Percentiles rank a stretch among this genome's conserved stretches.
These are phyloP conservation scores for Diaporthe caulivora DNA, from an alignment of 2,329 filamentous ascomycete species.

Conservation along the genomic window DNA sequence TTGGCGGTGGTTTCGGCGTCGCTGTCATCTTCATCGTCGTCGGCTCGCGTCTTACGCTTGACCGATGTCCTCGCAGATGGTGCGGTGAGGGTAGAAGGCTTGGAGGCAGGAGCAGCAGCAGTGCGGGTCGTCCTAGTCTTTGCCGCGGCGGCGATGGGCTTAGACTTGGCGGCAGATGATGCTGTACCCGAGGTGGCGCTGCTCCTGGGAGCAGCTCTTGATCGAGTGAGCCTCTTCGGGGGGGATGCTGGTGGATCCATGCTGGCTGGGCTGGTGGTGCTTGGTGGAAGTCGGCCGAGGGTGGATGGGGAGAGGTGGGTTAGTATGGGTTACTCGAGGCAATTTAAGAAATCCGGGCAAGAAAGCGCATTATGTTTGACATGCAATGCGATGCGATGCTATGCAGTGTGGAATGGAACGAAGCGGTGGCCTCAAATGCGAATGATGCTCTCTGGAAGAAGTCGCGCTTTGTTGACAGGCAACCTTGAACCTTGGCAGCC, in stretches of 20 bases:
- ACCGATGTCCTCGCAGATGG: slow-evolving; percentile 46
- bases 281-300: not conserved
- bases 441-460: slow-evolving; percentile 4
- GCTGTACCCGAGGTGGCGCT: slow-evolving; percentile 40
- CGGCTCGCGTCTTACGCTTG: slow-evolving; percentile 68
- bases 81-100: slow-evolving; percentile 47
- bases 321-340: slow-evolving; percentile 19
- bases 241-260: slow-evolving; percentile 45
- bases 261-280: slow-evolving; percentile 25
- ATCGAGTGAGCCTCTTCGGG: slow-evolving; percentile 47
- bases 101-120: slow-evolving; percentile 48
- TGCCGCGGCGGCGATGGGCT: slow-evolving; percentile 57
- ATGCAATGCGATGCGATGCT: slow-evolving; percentile 16
- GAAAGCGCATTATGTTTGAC: slow-evolving; percentile 27
- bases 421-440: slow-evolving; percentile 8
- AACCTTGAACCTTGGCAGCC: slow-evolving; percentile 2
- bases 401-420: slow-evolving; percentile 11
- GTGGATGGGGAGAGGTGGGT: not conserved
- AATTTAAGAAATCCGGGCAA: not conserved
- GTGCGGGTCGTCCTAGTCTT: slow-evolving; percentile 55
- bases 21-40: slow-evolving; percentile 65
- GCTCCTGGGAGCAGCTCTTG: slow-evolving; percentile 58
- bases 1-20: slow-evolving; percentile 51
- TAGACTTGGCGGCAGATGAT: slow-evolving; percentile 44
- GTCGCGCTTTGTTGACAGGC: slow-evolving; percentile 33